Percentiles rank a stretch among this genome's conserved stretches.
phyloP scores from a whole-genome alignment of 768 basidiomycete species.

The Ramaria sp. region DNA sequence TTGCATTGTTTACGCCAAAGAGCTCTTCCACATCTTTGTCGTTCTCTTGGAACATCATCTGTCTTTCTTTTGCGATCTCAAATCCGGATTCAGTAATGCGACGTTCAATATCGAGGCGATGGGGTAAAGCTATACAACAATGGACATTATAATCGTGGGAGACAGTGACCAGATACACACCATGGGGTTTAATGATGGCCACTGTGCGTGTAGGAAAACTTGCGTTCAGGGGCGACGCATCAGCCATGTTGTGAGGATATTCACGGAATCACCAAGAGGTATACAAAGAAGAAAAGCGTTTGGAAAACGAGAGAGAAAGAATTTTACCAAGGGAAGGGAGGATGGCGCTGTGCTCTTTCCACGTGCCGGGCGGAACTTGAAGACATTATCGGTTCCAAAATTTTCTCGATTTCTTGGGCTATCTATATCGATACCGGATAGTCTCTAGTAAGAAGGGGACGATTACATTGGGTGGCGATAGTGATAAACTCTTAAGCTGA shows the following conservation, averaged over 20 bases:
- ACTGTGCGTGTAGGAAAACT: constrained; percentile 45
- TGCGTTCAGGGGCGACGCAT: background rate
- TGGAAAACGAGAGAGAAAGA: background rate
- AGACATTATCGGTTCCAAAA: too few species aligned
- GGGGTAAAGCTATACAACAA: constrained; percentile 29
- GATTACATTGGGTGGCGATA: too few species aligned
- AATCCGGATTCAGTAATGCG: constrained; percentile 73
- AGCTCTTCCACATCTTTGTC: constrained; percentile 74
- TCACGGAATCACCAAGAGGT: background rate
- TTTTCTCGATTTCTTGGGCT: too few species aligned
- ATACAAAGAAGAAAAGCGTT: background rate
- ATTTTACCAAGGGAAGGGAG: too few species aligned
- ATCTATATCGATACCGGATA: too few species aligned
- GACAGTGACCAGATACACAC: constrained; percentile 3
- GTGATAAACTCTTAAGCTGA: too few species aligned
- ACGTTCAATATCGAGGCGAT: constrained; percentile 72
- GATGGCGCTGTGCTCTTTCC: too few species aligned
- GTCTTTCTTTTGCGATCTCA: constrained; percentile 83
- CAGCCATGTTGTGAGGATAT: background rate
- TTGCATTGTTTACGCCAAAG: constrained; percentile 61
- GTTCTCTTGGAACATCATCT: constrained; percentile 78
- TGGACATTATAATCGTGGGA: background rate
- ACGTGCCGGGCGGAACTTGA: too few species aligned
- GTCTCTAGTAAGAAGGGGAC: too few species aligned
- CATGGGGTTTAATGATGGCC: constrained; percentile 77